Base-by-base conservation (phyloP, 768 basidiomycete species). In the Amanita exitialis region DNA sequence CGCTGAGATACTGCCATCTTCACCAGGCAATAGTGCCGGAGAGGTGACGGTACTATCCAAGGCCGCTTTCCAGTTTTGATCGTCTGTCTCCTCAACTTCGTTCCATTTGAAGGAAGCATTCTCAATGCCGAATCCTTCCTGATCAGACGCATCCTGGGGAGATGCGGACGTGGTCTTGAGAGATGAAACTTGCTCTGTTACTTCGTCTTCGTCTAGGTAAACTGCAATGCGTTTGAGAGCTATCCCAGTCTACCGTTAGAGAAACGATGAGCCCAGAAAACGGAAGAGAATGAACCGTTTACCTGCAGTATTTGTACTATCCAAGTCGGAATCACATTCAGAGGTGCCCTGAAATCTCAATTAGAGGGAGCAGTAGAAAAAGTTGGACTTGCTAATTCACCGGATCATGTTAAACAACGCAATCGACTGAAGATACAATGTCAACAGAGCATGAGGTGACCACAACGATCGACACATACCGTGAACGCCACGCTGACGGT, bases 401-500 rank as follows among this genome's bases (percentile, higher is more conserved):
- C 80, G 76, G 58, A 96, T 74, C 92, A 96, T 92, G 42, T 74
- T 73, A 65, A 95, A 95, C 38, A 95, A 64, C 0, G 90, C 78
- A 32, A 96, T 86, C 0, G 90, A 73, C 78, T 84, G 45, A 2
- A 6, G n/a, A 48, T 21, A 34, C 10, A 16, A 50, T 30, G 25
- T 20, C 25, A 34, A 13, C 37, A 20, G 6, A 9, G 9, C 1
- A 30, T 12, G 9, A 30, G 30, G 10, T 3, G 28, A 30, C 30
- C 0, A 12, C 30, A 12, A 30, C 30, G 30, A 9, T 10, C 10
- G 30, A 30, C 12, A 30, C 30, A 3, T 30, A 30, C 30, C 3
- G 30, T 30, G 30, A 30, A 30, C 10, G 30, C 30, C 10, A 30
- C 30, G 5, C 30, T 30, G 30, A 30, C 12, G 30, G 30, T 30